phyloP scores from a whole-genome alignment of 345 rosid species.

The Punica granatum region DNA sequence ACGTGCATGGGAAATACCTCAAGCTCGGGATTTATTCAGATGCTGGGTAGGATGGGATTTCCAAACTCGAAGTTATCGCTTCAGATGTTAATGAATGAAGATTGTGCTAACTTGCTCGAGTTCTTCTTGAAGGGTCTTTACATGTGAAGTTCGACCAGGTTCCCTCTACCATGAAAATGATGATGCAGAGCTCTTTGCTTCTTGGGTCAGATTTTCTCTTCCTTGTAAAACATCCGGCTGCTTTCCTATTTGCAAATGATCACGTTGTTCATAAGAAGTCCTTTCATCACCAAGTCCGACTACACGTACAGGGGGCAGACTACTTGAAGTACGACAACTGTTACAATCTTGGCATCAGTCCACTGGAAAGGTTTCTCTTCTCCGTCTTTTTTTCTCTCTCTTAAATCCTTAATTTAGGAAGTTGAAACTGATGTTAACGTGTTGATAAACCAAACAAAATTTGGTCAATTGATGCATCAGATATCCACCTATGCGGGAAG shows the following conservation, averaged over 20 bases:
- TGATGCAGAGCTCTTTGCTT: conserved; percentile 75
- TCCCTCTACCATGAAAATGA: conserved; percentile 74
- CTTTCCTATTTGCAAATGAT: too few species aligned
- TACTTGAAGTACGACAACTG: conserved; percentile 96
- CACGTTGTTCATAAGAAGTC: too few species aligned
- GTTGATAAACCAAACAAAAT: neutral
- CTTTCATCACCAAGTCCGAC: too few species aligned
- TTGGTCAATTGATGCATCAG: conserved; percentile 21
- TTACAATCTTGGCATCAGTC: conserved; percentile 78
- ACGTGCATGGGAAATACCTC: conserved; percentile 68
- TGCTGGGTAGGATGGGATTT: conserved; percentile 76
- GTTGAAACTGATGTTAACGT: neutral
- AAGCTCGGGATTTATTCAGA: conserved; percentile 97
- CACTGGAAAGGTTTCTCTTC: conserved; percentile 49
- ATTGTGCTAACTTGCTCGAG: conserved; percentile 7
- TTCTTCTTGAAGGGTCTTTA: conserved; percentile 44
- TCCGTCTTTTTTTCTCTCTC: conserved; percentile 7
- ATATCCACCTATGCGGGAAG: conserved; percentile 91
- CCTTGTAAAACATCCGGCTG: neutral
- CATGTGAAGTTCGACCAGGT: conserved; percentile 94
- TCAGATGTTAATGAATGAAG: neutral
- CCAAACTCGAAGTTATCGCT: neutral
- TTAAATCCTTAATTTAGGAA: neutral
- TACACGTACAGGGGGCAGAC: conserved; percentile 93
- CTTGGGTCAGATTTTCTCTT: conserved; percentile 63